Conservation (phyloP, 495 filamentous ascomycete genomes). For the Neurospora pannonica region DNA sequence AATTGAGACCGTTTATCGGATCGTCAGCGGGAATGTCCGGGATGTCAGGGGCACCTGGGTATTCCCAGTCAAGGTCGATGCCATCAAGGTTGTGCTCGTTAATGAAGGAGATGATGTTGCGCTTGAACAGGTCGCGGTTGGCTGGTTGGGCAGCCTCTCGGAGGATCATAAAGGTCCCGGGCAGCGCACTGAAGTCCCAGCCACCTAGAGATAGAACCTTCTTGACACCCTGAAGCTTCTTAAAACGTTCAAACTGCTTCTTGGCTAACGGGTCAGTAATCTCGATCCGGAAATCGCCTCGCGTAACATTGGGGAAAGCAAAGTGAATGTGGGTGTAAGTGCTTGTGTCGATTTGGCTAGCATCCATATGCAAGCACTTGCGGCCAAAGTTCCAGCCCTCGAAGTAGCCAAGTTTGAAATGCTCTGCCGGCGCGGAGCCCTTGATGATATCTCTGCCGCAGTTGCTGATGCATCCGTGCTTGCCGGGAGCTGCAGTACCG, state of each 20-base stretch:
- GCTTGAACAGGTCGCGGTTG: slow-evolving; percentile 13
- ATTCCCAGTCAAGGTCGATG: slow-evolving; percentile 27
- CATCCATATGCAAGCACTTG: slow-evolving; percentile 14
- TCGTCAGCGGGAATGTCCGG: slow-evolving; percentile 11
- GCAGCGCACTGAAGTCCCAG: slow-evolving; percentile 15
- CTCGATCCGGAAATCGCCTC: background rate
- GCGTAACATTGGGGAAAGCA: slow-evolving; percentile 12
- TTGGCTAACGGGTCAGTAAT: slow-evolving; percentile 2
- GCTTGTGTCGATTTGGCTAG: background rate
- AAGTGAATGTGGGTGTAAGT: slow-evolving; percentile 18
- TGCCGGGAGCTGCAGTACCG: slow-evolving; percentile 20
- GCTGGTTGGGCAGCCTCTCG: slow-evolving; percentile 13
- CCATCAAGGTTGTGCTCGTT: slow-evolving; percentile 20
- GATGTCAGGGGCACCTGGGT: slow-evolving; percentile 24
- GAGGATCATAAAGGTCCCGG: slow-evolving; percentile 16
- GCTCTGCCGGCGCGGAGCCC: background rate
- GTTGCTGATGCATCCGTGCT: slow-evolving; percentile 38
- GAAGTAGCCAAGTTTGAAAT: slow-evolving; percentile 15
- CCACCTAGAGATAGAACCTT: slow-evolving; percentile 25
- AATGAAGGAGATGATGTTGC: slow-evolving; percentile 16
- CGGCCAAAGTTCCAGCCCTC: slow-evolving; percentile 21
- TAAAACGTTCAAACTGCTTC: slow-evolving; percentile 12
- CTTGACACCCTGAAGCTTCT: slow-evolving; percentile 9
- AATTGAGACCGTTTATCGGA: slow-evolving; percentile 5
- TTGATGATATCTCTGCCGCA: slow-evolving; percentile 30